A percentile compares a stretch with the other conserved stretches of the same genome.
These are phyloP conservation scores for Zygoascus sp. DNA, from an alignment of 1,139 yeast species.

Conservation along the genomic window DNA sequence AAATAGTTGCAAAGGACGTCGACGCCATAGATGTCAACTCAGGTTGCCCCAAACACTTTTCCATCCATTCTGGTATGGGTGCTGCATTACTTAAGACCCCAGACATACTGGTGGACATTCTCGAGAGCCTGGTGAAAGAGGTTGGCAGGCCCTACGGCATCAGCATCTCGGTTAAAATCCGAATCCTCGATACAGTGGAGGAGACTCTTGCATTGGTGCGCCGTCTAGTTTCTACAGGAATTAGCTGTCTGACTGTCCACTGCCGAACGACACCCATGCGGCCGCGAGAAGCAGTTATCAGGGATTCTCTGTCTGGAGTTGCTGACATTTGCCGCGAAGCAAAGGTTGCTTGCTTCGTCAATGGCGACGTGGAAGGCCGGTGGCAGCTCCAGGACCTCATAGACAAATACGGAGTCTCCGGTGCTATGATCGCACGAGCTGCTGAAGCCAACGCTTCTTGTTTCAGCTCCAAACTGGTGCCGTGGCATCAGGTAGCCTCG, in stretches of 20 bases:
- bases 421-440: constrained; percentile 90
- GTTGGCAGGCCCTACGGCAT: constrained; percentile 75
- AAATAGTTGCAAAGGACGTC: constrained; percentile 74
- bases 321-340: constrained; percentile 58
- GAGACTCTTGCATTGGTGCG: constrained; percentile 61
- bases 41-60: constrained; percentile 72
- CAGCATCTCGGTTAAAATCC: constrained; percentile 85
- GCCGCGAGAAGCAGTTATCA: constrained; percentile 74
- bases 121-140: constrained; percentile 61
- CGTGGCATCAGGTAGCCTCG: constrained; percentile 52
- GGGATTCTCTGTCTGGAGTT: constrained; percentile 56
- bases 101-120: constrained; percentile 64
- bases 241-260: constrained; percentile 78
- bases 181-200: constrained; percentile 59
- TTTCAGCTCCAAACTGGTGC: constrained; percentile 46
- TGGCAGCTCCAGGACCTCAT: constrained; percentile 54
- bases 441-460: constrained; percentile 87
- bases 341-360: constrained; percentile 68
- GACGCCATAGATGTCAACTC: constrained; percentile 91
- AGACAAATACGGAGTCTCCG: constrained; percentile 51
- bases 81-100: constrained; percentile 86
- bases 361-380: constrained; percentile 65
- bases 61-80: constrained; percentile 94
- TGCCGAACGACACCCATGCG: constrained; percentile 89
- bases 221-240: constrained; percentile 72